Evolutionary conservation across 495 filamentous ascomycete species (phyloP), one percentile per base, ranked within the genome.

Genomic region (Sabuloglossum arenarium): DNA sequence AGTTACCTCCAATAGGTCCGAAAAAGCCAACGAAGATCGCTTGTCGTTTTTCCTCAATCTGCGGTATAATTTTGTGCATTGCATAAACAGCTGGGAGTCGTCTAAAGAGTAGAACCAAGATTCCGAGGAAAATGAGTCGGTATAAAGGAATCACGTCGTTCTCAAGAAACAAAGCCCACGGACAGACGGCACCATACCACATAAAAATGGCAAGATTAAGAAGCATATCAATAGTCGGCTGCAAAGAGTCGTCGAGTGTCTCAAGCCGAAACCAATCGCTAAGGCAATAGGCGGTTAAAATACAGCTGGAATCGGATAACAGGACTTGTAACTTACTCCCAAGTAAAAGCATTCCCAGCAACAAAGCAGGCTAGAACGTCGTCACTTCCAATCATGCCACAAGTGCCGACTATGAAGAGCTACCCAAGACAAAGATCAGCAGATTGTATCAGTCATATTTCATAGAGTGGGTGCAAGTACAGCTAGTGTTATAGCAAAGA

Each of bases 351-450:
- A 61, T 94, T 95, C 3, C 90, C 90, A 19, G 90, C 88, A 58
- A 95, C 81, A 61, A 97, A 97, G 68, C 87, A 94, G 1, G 90
- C 88, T 0, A 97, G 74, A 16, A 95, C 81, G 59, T 95, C 90
- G 66, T 95, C 90, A 46, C 80, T 91, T 1, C 90, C 90, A 57
- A 95, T 79, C 74, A 94, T 78, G 11, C 88, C 88, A 61, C 84
- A 87, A 0, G 87, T 94, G 12, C 86, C 88, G 3, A 84, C 74
- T 56, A 93, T 84, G 62, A 96, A 94, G 10, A 91, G 71, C 56
- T 58, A 21, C 31, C 27, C 50, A 21, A 37, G 2, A 63, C 61
- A 30, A n/a, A 12, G 28, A 21, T 51, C 6, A n/a, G 19, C 70
- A 65, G 67, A 28, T 25, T 16, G 23, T 28, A 24, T 59, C 32